A percentile compares a stretch with the other conserved stretches of the same genome.
phyloP scores from a whole-genome alignment of 1,139 yeast genomes.

The Arxiozyma telluris region DNA sequence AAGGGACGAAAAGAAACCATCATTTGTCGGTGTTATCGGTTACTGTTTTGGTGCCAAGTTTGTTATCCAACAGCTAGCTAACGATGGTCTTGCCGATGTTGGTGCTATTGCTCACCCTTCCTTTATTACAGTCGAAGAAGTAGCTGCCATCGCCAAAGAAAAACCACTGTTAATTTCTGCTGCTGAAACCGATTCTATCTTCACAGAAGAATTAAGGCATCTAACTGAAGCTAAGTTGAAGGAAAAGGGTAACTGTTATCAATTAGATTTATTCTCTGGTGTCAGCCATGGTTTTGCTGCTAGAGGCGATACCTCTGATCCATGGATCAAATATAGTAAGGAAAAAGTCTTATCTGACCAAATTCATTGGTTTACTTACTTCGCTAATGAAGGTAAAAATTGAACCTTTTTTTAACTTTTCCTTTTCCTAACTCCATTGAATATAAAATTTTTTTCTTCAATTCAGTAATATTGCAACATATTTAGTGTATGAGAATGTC shows the following conservation, averaged over 20 bases:
- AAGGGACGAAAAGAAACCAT: constrained; percentile 39
- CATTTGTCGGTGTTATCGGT: constrained; percentile 55
- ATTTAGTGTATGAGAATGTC: no score
- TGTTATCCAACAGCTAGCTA: constrained; percentile 45
- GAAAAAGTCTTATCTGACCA: constrained; percentile 61
- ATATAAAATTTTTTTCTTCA: background rate
- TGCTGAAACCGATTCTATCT: constrained; percentile 59
- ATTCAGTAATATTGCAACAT: no score
- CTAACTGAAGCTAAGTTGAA: constrained; percentile 50
- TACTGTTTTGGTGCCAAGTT: constrained; percentile 82
- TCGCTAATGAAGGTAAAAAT: constrained; percentile 3
- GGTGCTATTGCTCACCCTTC: constrained; percentile 82
- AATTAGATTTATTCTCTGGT: constrained; percentile 51
- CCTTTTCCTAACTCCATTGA: no score
- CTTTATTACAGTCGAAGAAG: constrained; percentile 53
- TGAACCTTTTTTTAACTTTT: background rate
- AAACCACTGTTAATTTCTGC: constrained; percentile 63
- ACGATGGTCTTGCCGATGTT: constrained; percentile 41
- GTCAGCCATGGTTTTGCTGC: constrained; percentile 68
- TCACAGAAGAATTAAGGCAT: constrained; percentile 54
- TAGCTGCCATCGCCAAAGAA: constrained; percentile 38
- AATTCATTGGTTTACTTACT: constrained; percentile 39
- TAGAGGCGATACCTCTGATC: constrained; percentile 58
- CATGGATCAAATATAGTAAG: constrained; percentile 54
- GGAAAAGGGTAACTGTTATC: constrained; percentile 44